A percentile compares a stretch with the other conserved stretches of the same genome.
phyloP scores from a whole-genome alignment of 495 filamentous ascomycete species.

The Penicillium paxilli region DNA sequence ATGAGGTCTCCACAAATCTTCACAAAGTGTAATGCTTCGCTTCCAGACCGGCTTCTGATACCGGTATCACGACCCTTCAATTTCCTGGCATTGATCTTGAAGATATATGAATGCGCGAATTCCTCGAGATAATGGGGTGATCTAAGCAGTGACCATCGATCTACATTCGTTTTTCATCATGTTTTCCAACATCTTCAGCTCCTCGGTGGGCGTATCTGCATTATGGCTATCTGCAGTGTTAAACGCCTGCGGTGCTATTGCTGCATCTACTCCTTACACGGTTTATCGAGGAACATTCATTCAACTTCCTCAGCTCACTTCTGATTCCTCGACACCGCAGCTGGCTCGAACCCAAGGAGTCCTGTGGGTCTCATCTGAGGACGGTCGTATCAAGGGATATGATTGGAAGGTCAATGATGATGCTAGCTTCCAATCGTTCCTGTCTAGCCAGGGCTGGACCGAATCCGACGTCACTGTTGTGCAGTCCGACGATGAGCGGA shows the following conservation, averaged over 20 bases:
- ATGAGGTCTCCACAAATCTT: constrained; percentile 8
- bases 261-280: constrained; percentile 21
- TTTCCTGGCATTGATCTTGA: neutral
- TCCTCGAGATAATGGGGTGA: constrained; percentile 1
- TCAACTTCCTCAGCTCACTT: constrained; percentile 33
- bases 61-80: constrained; percentile 1
- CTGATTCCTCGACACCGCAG: constrained; percentile 16
- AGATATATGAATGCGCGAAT: constrained; percentile 14
- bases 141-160: constrained; percentile 5
- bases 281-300: constrained; percentile 52
- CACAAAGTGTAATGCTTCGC: neutral
- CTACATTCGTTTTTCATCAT: constrained; percentile 9
- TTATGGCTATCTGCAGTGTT: constrained; percentile 9
- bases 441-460: constrained; percentile 47
- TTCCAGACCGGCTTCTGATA: neutral
- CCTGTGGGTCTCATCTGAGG: constrained; percentile 60
- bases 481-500: constrained; percentile 32
- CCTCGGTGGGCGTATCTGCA: neutral
- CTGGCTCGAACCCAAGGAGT: constrained; percentile 52
- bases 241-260: constrained; percentile 13
- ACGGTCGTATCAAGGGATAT: constrained; percentile 59
- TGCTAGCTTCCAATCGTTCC: constrained; percentile 38
- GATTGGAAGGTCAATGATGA: constrained; percentile 36
- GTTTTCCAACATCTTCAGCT: constrained; percentile 6
- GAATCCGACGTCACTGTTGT: constrained; percentile 23